A percentile compares a stretch with the other conserved stretches of the same genome.
These are phyloP conservation scores for Alternaria atra DNA, from an alignment of 2,329 filamentous ascomycete species.

Conservation along the genomic window DNA sequence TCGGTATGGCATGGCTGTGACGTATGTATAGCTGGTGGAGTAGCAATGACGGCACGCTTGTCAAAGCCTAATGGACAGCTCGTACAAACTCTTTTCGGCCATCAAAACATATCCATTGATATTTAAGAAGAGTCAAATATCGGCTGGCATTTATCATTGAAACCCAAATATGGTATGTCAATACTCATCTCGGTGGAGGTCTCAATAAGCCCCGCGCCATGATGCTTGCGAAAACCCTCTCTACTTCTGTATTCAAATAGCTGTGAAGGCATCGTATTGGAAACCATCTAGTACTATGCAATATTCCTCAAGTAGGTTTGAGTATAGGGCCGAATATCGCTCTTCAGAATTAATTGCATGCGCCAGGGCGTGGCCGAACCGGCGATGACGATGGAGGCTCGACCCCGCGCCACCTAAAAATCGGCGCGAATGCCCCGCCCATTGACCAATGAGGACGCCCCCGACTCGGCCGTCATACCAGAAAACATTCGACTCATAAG, in stretches of 20 bases:
- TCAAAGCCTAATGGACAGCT: background rate
- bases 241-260: background rate
- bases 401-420: conserved; percentile 20
- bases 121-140: background rate
- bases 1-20: conserved; percentile 33
- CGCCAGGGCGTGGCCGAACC: conserved; percentile 7
- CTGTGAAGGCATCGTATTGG: background rate
- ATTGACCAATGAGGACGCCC: conserved; percentile 35
- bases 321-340: background rate
- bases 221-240: background rate
- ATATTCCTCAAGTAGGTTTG: background rate
- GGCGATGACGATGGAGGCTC: conserved; percentile 13
- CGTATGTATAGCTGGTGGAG: conserved; percentile 28
- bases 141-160: background rate
- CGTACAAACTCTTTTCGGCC: background rate
- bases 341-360: background rate
- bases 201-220: background rate
- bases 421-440: conserved; percentile 14
- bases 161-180: background rate
- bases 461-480: conserved; percentile 34
- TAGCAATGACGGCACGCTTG: conserved; percentile 17
- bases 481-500: conserved; percentile 41
- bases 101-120: background rate
- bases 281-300: background rate
- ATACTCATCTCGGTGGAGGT: background rate